These are phyloP conservation scores for Debaryomyces coudertii DNA, from an alignment of 1,139 yeast species.

Conservation along the genomic window DNA sequence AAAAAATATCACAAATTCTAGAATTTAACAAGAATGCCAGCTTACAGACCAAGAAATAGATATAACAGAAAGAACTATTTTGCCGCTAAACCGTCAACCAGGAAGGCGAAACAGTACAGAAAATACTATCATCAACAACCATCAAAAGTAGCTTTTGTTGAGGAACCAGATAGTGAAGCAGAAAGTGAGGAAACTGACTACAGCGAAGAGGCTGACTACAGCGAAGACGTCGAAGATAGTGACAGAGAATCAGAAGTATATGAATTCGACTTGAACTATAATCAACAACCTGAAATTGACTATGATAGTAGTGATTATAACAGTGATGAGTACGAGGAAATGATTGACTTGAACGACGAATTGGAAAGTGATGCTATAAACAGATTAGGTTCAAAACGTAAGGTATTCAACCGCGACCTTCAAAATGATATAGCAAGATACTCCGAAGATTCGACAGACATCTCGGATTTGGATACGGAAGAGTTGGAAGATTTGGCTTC, in stretches of 20 bases:
- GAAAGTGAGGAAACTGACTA: slow-evolving; percentile 16
- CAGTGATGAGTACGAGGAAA: slow-evolving; percentile 17
- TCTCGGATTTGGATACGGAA: slow-evolving; percentile 6
- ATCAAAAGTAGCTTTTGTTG: slow-evolving; percentile 39
- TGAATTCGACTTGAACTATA: slow-evolving; percentile 28
- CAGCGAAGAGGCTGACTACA: slow-evolving; percentile 15
- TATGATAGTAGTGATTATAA: slow-evolving; percentile 14
- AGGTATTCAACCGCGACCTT: slow-evolving; percentile 40
- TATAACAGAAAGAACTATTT: slow-evolving; percentile 18
- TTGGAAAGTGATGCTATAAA: slow-evolving; percentile 40
- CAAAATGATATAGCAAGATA: slow-evolving; percentile 45
- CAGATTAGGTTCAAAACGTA: slow-evolving; percentile 38
- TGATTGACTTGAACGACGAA: slow-evolving; percentile 42
- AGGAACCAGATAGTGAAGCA: slow-evolving; percentile 41
- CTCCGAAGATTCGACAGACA: slow-evolving; percentile 28
- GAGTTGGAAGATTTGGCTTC: slow-evolving; percentile 8
- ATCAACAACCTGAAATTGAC: slow-evolving; percentile 13
- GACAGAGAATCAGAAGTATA: slow-evolving; percentile 26
- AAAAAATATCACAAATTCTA: neutral
- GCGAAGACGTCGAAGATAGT: slow-evolving; percentile 18
- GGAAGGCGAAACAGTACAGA: slow-evolving; percentile 29
- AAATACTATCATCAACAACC: slow-evolving; percentile 41
- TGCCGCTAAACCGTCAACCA: slow-evolving; percentile 23
- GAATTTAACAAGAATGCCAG: slow-evolving; percentile 13
- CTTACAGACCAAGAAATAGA: slow-evolving; percentile 18